Conservation (phyloP, 192 early-diverging fungal genomes). For the Geranomyces michiganensis region DNA sequence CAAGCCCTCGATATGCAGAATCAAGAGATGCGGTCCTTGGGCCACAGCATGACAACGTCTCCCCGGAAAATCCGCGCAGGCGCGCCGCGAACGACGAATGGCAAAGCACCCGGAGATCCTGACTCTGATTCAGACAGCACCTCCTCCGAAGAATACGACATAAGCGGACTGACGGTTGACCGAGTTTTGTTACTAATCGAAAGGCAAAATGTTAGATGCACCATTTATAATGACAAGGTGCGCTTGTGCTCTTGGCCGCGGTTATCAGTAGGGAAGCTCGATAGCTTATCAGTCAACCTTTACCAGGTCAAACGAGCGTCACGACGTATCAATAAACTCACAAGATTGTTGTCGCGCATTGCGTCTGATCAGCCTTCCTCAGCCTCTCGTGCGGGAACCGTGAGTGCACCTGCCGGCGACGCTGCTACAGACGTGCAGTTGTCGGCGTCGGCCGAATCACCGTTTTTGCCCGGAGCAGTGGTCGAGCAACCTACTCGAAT, state of each 20-base stretch:
- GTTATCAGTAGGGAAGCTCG: neutral
- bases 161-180: neutral
- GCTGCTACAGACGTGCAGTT: neutral
- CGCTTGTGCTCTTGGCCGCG: neutral
- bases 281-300: neutral
- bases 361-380: neutral
- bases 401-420: neutral
- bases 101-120: too few relatives aligned
- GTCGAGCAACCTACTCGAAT: neutral
- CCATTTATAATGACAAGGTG: conserved; percentile 3
- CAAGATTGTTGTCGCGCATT: conserved; percentile 1
- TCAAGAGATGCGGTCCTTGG: too few relatives aligned
- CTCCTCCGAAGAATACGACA: neutral
- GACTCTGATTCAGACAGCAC: neutral
- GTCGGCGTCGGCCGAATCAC: neutral
- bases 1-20: too few relatives aligned
- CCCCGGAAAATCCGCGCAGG: too few relatives aligned
- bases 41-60: too few relatives aligned
- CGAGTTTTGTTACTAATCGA: neutral
- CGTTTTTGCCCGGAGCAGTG: too few relatives aligned
- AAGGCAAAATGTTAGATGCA: neutral
- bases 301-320: conserved; percentile 11
- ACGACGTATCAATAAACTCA: conserved; percentile 18
- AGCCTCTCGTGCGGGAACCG: neutral
- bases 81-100: too few relatives aligned